Evolutionary conservation across 2,329 filamentous ascomycete genomes (phyloP), one percentile per base, ranked within the genome.

Genomic region (Phoma sp.): DNA sequence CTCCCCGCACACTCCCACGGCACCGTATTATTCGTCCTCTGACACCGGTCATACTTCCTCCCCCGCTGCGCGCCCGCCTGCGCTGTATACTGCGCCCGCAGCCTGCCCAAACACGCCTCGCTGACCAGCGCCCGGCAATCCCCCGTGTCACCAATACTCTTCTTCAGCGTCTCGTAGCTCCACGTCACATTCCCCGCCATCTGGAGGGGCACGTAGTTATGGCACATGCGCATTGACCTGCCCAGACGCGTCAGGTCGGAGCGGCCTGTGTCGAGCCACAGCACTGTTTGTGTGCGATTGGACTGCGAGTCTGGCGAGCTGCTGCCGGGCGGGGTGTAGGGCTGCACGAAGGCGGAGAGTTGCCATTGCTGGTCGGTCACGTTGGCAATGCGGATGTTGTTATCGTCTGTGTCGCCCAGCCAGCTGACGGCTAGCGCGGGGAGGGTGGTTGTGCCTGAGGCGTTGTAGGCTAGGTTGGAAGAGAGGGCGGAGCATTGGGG

Each of bases 1-100:
- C 48, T 52, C n/a, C 25, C 36, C 13, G n/a, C 40, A 30, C 48
- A 52, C 48, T 52, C 48, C 35, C 36, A 46, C n/a, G 48, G 48
- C 14, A 52, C 48, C 7, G 48, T 46, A 3, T 6, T 27, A 18
- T 52, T 52, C 29, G 14, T 13, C 14, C 27, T 10, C n/a, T 2
- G 14, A 36, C 41, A 52, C n/a, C 14, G n/a, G 4, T 11, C 40
- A 7, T 29, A 44, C 40, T 33, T 8, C 1, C 4, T 22, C 23
- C 35, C 7, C 36, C 39, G 35, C 3, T n/a, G 6, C 7, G 27
- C 3, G 7, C 10, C 7, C 14, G 35, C 41, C 22, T 11, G 23
- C 10, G 10, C 25, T 29, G 13, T 2, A 25, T 52, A 52, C 35
- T 52, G 48, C 6, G 4, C 1, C 11, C 4, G 13, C 30, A 52